These are phyloP conservation scores for Cyberlindnera xylosilytica DNA, from an alignment of 805 yeast genomes.

Conservation along the genomic window DNA sequence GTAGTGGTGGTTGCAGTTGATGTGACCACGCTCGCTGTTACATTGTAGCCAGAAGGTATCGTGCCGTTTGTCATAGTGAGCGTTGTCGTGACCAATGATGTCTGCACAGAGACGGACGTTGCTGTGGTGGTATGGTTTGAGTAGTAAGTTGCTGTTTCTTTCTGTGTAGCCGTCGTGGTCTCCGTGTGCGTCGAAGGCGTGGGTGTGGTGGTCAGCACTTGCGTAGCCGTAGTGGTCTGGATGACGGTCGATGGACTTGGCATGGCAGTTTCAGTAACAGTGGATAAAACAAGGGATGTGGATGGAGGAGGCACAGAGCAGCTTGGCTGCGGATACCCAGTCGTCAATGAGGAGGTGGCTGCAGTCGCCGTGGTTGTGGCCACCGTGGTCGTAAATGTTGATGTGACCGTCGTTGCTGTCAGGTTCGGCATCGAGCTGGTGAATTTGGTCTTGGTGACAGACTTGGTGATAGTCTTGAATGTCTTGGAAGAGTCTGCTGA, in stretches of 20 bases:
- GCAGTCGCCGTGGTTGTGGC: too few relatives aligned
- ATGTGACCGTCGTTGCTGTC: background rate
- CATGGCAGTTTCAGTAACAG: background rate
- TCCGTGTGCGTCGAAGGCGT: background rate
- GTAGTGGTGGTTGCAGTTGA: background rate
- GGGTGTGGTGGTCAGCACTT: too few relatives aligned
- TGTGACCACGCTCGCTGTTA: background rate
- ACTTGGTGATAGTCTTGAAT: conserved; percentile 8
- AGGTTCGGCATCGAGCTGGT: background rate
- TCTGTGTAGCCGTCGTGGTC: background rate
- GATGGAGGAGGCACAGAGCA: background rate
- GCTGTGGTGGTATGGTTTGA: background rate
- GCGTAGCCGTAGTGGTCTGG: too few relatives aligned
- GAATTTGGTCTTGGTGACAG: conserved; percentile 3
- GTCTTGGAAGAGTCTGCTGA: background rate
- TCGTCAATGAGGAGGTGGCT: too few relatives aligned
- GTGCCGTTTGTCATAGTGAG: too few relatives aligned
- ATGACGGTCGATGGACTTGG: too few relatives aligned
- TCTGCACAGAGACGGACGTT: background rate
- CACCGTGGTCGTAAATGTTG: background rate
- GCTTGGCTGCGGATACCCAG: too few relatives aligned
- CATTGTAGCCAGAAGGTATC: too few relatives aligned
- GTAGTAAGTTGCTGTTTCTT: background rate
- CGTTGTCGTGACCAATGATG: too few relatives aligned
- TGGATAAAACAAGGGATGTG: background rate